Evolutionary conservation across 495 filamentous ascomycete genomes (phyloP).

Genomic region (Neurospora tetrasperma): DNA sequence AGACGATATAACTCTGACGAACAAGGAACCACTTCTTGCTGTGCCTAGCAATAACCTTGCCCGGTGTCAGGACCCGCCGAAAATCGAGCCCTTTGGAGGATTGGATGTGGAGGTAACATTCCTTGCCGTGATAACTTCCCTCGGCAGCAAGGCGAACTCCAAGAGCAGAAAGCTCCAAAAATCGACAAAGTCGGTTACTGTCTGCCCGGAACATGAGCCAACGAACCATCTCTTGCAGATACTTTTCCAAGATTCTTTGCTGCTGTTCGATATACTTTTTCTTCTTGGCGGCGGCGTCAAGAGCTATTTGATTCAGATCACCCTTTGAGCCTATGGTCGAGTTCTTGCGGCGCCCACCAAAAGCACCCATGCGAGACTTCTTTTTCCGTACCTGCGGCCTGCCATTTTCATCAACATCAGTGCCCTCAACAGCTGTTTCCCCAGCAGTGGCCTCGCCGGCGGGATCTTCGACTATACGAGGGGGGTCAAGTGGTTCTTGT

Average conservation of each 20-base stretch:
- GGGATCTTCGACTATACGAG: constrained; percentile 31
- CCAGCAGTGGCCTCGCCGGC: constrained; percentile 36
- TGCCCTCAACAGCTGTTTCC: constrained; percentile 40
- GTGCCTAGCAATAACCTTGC: constrained; percentile 67
- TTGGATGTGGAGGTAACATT: constrained; percentile 85
- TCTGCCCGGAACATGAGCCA: constrained; percentile 94
- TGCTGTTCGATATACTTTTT: constrained; percentile 52
- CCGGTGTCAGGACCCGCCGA: constrained; percentile 65
- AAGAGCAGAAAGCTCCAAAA: constrained; percentile 87
- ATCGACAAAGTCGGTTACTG: constrained; percentile 92
- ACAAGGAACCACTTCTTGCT: constrained; percentile 95
- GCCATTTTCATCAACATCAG: constrained; percentile 30
- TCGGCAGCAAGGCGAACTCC: constrained; percentile 93
- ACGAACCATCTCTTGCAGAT: constrained; percentile 87
- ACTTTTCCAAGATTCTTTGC: constrained; percentile 76
- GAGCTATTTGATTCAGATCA: constrained; percentile 12
- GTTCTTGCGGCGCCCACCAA: constrained; percentile 23
- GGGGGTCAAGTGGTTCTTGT: constrained; percentile 49
- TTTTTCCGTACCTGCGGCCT: constrained; percentile 42
- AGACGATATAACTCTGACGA: constrained; percentile 94
- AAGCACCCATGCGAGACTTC: constrained; percentile 51
- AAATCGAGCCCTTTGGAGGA: constrained; percentile 88
- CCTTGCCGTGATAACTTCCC: constrained; percentile 94
- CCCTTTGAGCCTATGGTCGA: constrained; percentile 22
- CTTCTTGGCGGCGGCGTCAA: constrained; percentile 26